Evolutionary conservation across 306 rosid species (phyloP).

Genomic region (Mucuna pruriens): DNA sequence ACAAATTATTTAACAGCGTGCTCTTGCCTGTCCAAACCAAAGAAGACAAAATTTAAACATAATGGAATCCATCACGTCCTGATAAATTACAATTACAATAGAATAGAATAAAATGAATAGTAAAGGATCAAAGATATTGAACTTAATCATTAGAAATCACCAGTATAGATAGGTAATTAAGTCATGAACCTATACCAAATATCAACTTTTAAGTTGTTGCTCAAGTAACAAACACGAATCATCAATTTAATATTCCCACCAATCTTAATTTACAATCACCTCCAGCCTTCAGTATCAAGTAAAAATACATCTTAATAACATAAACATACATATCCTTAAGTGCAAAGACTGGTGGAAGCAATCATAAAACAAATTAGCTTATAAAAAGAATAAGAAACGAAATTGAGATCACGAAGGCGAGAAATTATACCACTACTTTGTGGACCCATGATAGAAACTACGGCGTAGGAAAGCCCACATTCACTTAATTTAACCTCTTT

Average conservation of each 20-base stretch:
- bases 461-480: constrained; percentile 89
- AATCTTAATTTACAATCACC: background rate
- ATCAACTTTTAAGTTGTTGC: constrained; percentile 11
- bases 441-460: constrained; percentile 95
- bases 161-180: background rate
- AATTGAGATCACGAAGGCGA: constrained; percentile 2
- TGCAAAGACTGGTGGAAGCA: background rate
- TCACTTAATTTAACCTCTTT: constrained; percentile 71
- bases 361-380: background rate
- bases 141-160: constrained; percentile 14
- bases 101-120: background rate
- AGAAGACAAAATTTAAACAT: constrained; percentile 10
- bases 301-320: background rate
- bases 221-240: background rate
- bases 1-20: constrained; percentile 76
- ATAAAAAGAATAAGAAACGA: constrained; percentile 14
- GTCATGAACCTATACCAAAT: background rate
- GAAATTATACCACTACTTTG: constrained; percentile 87
- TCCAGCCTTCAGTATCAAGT: constrained; percentile 16
- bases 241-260: background rate
- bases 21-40: constrained; percentile 78
- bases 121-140: background rate
- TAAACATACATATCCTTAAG: constrained; percentile 20
- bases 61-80: background rate
- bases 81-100: background rate